Evolutionary conservation across 73 alveolate species (phyloP), one percentile per base, ranked within the genome.

Genomic region (Vitrella brassicaformis): DNA sequence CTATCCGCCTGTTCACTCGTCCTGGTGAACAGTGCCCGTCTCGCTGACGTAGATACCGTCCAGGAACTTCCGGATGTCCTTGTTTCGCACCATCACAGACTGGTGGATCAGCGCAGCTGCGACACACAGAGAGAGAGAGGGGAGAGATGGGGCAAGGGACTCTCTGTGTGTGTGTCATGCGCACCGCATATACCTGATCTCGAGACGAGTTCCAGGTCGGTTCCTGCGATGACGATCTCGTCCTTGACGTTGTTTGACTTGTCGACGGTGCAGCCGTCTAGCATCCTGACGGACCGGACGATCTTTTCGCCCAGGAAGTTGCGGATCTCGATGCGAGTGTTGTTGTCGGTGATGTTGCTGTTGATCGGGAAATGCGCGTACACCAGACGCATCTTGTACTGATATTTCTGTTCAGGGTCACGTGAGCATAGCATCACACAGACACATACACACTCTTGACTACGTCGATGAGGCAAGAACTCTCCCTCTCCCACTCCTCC

Each of bases 361-460:
- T 90, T 89, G 91, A 93, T 93, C 78, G 98, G 96, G 93, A 93
- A 90, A 85, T 93, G 96, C 71, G 98, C 98, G 68, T 86, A 86
- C 67, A 92, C 98, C 65, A 90, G 86, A 78, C 94, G 90, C 98
- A 93, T 90, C 89, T 89, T 90, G 90, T 90, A 93, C 80, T 89
- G 89, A 89, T 84, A 93, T 82, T 95, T 88, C 73, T 84, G 67
- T 71, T 82, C 75, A 30, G 81, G 93, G 28, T 95, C 95, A 79
- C 68, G n/a, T n/a, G n/a, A n/a, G n/a, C n/a, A n/a, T n/a, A 73
- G 9, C 30, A n/a, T 0, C 47, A 72, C 25, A 9, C 68, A 25
- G 31, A 47, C 4, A 39, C 56, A 39, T 14, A 39, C n/a, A n/a
- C n/a, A n/a, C n/a, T n/a, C n/a, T n/a, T n/a, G n/a, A n/a, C n/a